A percentile compares a stretch with the other conserved stretches of the same genome.
Evolutionary conservation across 257 asterid species (phyloP).

Genomic region (Salvia hispanica): DNA sequence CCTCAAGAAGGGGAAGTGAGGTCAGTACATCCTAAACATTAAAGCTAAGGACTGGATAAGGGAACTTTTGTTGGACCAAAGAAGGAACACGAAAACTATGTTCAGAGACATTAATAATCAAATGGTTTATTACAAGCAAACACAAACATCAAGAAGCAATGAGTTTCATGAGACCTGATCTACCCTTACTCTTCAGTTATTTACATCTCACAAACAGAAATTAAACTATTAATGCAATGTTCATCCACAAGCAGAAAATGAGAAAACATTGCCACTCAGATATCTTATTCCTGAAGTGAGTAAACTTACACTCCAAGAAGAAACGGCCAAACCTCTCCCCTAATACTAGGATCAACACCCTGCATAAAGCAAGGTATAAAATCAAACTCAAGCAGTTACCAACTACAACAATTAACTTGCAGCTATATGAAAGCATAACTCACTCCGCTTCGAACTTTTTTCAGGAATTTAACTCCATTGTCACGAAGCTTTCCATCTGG

Average conservation of each 20-base stretch:
- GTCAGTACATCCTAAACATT: not conserved
- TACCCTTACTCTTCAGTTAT: conserved; percentile 20
- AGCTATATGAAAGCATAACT: conserved; percentile 36
- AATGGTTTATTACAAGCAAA: conserved; percentile 12
- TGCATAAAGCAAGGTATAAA: conserved; percentile 36
- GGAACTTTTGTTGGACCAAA: not conserved
- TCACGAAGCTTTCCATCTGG: conserved; percentile 83
- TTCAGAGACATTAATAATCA: not conserved
- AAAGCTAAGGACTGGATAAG: not conserved
- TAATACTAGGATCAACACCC: conserved; percentile 91
- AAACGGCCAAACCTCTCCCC: conserved; percentile 94
- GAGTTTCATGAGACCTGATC: not conserved
- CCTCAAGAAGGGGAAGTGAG: not conserved
- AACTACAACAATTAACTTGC: conserved; percentile 16
- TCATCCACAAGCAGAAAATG: conserved; percentile 6
- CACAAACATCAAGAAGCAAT: not conserved
- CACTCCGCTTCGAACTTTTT: conserved; percentile 97
- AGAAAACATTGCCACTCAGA: not conserved
- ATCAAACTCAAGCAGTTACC: conserved; percentile 20
- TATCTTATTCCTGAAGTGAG: not conserved
- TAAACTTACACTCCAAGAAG: conserved; percentile 93
- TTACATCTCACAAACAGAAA: conserved; percentile 12
- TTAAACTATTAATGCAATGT: conserved; percentile 2
- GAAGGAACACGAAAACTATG: not conserved
- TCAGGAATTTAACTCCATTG: conserved; percentile 76